Base-by-base conservation (phyloP, 75 land plant genomes). In the Sequoia sempervirens region DNA sequence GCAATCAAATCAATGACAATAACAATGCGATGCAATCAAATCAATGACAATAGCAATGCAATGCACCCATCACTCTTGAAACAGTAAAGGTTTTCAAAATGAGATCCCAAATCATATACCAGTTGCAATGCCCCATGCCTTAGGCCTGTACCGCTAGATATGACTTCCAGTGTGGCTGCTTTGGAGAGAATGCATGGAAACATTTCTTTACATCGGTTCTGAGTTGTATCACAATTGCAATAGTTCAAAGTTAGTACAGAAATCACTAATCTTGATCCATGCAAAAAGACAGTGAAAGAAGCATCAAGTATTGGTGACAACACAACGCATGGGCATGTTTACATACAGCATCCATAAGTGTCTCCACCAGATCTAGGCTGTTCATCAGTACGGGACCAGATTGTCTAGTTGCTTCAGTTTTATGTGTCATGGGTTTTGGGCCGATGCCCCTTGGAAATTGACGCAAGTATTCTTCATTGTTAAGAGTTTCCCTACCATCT, bases 331-430 rank as follows among this genome's bases (percentile, higher is more conserved):
- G 11, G 6, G 56, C 15, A 28, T 43, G 26, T 11, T 47, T 46
- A 80, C 84, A 56, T 83, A 90, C 92, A 85, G 76, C 87, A 68
- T 90, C 90, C 93, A 92, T 92, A 17, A 92, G 84, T 72, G n/a
- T 88, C 84, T 92, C 92, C n/a, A 92, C 92, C 75, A 92, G 88
- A 41, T 83, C 83, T 3, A 85, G 36, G 43, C 86, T 85, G 75
- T 92, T 92, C 90, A 90, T 92, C 26, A 92, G 82, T 26, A 92
- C 90, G 20, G 91, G 84, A 4, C 93, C 89, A 5, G 90, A 83
- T 69, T 88, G 92, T 18, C 93, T 43, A 17, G 88, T 88, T 10
- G 90, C 93, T 69, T 92, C 93, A 15, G 86, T 88, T 72, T 82
- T 89, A 64, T 81, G 20, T 7, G 84, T 82, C 61, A 81, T 73